Evolutionary conservation across 352 stramenopile species (phyloP), one percentile per base, ranked within the genome.

Genomic region (Phytophthora palmivora): DNA sequence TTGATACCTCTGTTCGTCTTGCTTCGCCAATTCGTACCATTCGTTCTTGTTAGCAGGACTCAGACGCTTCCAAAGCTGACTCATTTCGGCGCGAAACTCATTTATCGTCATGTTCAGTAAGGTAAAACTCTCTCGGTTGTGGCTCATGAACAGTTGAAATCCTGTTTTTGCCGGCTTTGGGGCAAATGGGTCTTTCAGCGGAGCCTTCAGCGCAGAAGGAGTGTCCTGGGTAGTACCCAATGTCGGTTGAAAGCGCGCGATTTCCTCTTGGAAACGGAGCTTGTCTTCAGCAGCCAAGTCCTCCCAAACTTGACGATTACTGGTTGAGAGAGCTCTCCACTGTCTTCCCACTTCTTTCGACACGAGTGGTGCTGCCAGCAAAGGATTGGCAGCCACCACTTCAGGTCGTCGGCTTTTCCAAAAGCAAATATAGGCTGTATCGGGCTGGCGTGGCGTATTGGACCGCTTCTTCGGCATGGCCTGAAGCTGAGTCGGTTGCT

Each of bases 381-480:
- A 53, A 12, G 80, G 78, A 32, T 79, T 72, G 11, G 70, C 59
- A 41, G 54, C 63, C 22, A 89, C 37, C n/a, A 89, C 65, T 15
- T 78, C 60, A 18, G 52, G 59, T 4, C 80, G 67, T 30, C 59
- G 71, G 32, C 67, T 73, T 48, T 81, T 84, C 76, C 76, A 89
- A 49, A 85, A 89, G 58, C 72, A 89, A 45, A 82, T 88, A 44
- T 89, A 89, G 3, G 80, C 76, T 14, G 80, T 87, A 44, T 89
- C 78, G 4, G 78, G 78, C 34, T 79, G 78, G 10, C 77, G 76
- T 12, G 78, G 78, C 30, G 84, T 61, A 47, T 76, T 77, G 15
- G 58, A 43, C 11, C 65, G 47, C 49, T 85, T 84, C 57, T 68
- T 73, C 14, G 69, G 68, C 57, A 75, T 78, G 28, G 52, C 46